Conservation (phyloP, 805 yeast species). For the Wickerhamomyces kurtzmanii region DNA sequence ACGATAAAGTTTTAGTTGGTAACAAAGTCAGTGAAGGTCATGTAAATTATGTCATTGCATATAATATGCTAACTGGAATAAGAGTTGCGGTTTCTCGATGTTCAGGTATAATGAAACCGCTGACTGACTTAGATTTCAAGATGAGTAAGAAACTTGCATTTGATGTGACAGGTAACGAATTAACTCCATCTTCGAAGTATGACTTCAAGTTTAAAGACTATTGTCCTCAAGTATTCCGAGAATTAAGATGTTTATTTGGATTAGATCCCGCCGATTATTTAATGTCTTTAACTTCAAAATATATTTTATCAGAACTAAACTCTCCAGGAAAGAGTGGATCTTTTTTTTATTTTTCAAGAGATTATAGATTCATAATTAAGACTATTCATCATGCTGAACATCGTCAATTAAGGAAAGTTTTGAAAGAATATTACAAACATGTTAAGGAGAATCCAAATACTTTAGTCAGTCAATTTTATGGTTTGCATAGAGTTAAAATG, state of each 20-base stretch:
- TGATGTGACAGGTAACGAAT: constrained; percentile 77
- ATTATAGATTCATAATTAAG: constrained; percentile 88
- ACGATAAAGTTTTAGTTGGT: constrained; percentile 59
- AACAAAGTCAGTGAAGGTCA: constrained; percentile 88
- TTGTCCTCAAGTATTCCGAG: constrained; percentile 89
- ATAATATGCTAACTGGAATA: constrained; percentile 95
- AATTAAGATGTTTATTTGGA: constrained; percentile 68
- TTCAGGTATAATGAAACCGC: constrained; percentile 71
- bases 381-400: constrained; percentile 94
- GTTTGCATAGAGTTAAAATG: constrained; percentile 87
- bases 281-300: constrained; percentile 85
- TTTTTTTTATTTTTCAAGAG: constrained; percentile 90
- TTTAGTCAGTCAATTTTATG: constrained; percentile 89
- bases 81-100: constrained; percentile 91
- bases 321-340: constrained; percentile 98
- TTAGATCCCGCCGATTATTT: constrained; percentile 94
- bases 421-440: constrained; percentile 72
- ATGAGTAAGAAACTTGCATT: constrained; percentile 75
- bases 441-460: constrained; percentile 82
- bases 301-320: constrained; percentile 82
- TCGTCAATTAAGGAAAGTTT: constrained; percentile 61
- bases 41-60: constrained; percentile 86
- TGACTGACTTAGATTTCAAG: constrained; percentile 62
- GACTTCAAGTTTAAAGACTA: constrained; percentile 97
- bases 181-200: constrained; percentile 88